Conservation (phyloP, 768 basidiomycete species). For the Suillus lakei region DNA sequence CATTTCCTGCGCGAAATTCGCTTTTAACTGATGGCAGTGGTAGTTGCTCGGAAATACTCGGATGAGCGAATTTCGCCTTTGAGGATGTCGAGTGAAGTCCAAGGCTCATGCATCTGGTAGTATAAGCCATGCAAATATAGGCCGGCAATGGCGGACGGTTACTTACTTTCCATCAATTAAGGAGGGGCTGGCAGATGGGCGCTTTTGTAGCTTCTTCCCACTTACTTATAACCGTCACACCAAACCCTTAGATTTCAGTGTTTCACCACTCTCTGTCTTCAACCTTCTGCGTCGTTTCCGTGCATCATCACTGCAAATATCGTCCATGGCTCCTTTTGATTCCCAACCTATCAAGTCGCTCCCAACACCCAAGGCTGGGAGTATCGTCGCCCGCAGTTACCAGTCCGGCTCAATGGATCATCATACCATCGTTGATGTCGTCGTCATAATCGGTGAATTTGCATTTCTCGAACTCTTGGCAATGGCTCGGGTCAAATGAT, state of each 20-base stretch:
- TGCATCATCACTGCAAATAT: not conserved
- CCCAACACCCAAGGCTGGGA: not conserved
- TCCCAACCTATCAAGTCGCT: not conserved
- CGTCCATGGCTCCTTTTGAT: not conserved
- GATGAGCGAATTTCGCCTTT: not conserved
- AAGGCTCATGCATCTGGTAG: not conserved
- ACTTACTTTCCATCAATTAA: not conserved
- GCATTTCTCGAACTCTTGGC: not conserved
- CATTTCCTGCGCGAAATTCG: not conserved
- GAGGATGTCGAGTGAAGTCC: no score
- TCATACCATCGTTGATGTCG: not conserved
- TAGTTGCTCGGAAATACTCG: not conserved
- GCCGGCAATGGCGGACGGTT: not conserved
- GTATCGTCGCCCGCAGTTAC: not conserved
- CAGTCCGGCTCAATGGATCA: not conserved
- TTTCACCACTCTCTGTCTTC: not conserved
- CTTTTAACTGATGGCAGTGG: not conserved
- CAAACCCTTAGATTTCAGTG: not conserved
- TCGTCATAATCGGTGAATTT: not conserved
- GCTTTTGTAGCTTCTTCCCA: not conserved
- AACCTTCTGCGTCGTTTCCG: not conserved
- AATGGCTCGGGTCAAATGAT: not conserved
- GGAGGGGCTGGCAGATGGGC: not conserved
- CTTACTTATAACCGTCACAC: not conserved
- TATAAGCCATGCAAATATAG: not conserved